Percentiles rank a stretch among this genome's conserved stretches.
Evolutionary conservation across 1,139 yeast species (phyloP).

Genomic region (Geotrichum europaeum): DNA sequence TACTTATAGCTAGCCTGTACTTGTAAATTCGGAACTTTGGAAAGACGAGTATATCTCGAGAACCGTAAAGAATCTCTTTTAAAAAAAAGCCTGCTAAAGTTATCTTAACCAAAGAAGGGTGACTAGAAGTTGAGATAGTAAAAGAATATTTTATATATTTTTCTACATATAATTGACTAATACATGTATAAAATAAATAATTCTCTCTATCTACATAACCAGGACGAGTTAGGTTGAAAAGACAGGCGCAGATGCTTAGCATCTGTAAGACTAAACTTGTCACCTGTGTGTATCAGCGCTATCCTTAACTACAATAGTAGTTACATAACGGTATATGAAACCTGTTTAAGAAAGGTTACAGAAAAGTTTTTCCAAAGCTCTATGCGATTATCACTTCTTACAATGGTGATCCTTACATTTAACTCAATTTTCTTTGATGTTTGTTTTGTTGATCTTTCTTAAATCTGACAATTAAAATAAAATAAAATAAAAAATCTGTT

Average conservation of each 20-base stretch:
- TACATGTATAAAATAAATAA: too few relatives aligned
- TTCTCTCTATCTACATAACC: neutral
- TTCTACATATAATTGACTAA: too few relatives aligned
- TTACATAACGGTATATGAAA: neutral
- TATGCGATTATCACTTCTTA: neutral
- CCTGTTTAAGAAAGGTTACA: neutral
- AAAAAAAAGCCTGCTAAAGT: too few relatives aligned
- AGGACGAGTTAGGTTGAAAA: neutral
- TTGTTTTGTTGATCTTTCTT: neutral
- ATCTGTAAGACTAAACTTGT: neutral
- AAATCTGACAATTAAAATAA: neutral
- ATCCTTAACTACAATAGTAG: neutral
- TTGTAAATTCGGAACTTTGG: too few relatives aligned
- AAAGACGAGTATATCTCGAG: too few relatives aligned
- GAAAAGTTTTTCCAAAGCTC: neutral
- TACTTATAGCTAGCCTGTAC: too few relatives aligned
- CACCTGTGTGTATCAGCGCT: neutral
- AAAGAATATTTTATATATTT: too few relatives aligned
- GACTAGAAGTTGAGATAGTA: too few relatives aligned
- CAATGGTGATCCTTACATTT: neutral
- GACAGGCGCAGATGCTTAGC: neutral
- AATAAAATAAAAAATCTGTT: too few relatives aligned
- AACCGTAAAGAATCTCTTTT: too few relatives aligned
- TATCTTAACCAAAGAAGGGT: too few relatives aligned
- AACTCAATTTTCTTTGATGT: neutral